A percentile compares a stretch with the other conserved stretches of the same genome.
Evolutionary conservation across 2,329 filamentous ascomycete genomes (phyloP).

Genomic region (Daldinia sp.): DNA sequence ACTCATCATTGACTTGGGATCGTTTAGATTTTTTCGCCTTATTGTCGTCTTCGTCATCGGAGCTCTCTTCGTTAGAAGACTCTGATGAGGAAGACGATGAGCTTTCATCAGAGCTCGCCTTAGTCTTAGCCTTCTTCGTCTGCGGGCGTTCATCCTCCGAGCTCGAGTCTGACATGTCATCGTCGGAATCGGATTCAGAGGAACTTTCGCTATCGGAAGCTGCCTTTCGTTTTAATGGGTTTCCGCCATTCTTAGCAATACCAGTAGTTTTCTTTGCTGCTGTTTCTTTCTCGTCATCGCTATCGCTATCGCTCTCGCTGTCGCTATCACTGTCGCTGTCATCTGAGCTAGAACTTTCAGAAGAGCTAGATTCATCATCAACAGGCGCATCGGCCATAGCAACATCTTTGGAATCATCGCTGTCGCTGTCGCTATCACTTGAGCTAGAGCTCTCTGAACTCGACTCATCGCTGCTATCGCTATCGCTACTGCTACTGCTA

Average conservation of each 20-base stretch:
- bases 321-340: slow-evolving; percentile 52
- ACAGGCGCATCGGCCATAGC: slow-evolving; percentile 61
- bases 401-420: slow-evolving; percentile 53
- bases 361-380: slow-evolving; percentile 47
- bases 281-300: slow-evolving; percentile 43
- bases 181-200: slow-evolving; percentile 56
- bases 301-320: slow-evolving; percentile 54
- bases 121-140: slow-evolving; percentile 61
- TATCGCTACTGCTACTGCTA: slow-evolving; percentile 50
- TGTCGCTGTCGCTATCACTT: slow-evolving; percentile 51
- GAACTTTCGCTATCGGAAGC: slow-evolving; percentile 56
- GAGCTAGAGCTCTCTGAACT: slow-evolving; percentile 49
- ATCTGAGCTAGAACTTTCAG: slow-evolving; percentile 53
- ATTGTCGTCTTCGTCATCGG: slow-evolving; percentile 47
- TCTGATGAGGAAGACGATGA: slow-evolving; percentile 54
- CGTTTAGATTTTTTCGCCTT: slow-evolving; percentile 37
- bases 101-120: slow-evolving; percentile 52
- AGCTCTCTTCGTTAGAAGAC: slow-evolving; percentile 49
- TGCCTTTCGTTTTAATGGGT: slow-evolving; percentile 69
- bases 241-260: slow-evolving; percentile 50
- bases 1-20: slow-evolving; percentile 16
- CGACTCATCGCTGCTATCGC: slow-evolving; percentile 52
- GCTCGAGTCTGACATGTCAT: slow-evolving; percentile 53
- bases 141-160: slow-evolving; percentile 57
- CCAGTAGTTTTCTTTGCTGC: slow-evolving; percentile 44